phyloP scores from a whole-genome alignment of 345 rosid genomes.

The Citrus sp. region DNA sequence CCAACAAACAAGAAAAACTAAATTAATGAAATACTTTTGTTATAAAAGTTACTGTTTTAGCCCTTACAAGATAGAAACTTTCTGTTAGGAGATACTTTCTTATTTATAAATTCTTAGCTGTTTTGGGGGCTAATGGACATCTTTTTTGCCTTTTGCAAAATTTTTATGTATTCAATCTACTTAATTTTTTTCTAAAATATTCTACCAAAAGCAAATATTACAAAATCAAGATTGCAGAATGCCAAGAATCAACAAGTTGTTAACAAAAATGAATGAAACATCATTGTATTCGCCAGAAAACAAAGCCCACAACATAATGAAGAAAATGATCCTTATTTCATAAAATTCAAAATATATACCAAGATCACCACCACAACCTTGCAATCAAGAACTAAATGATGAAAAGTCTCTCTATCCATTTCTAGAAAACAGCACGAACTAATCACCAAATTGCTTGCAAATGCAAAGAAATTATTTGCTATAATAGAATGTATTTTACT shows the following conservation, averaged over 20 bases:
- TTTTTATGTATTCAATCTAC: too few relatives aligned
- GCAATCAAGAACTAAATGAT: neutral
- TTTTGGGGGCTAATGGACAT: too few relatives aligned
- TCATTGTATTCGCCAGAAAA: neutral
- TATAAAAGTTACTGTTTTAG: neutral
- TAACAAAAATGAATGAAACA: neutral
- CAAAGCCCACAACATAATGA: neutral
- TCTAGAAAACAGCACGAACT: neutral
- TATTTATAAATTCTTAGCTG: too few relatives aligned
- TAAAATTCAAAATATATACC: neutral
- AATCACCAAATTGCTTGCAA: constrained; percentile 1
- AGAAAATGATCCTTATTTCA: neutral
- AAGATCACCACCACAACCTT: neutral
- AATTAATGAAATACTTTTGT: neutral
- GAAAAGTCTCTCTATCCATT: neutral
- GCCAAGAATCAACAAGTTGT: neutral
- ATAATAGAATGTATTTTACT: neutral
- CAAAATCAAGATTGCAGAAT: neutral
- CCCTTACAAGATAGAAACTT: too few relatives aligned
- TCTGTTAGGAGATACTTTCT: too few relatives aligned
- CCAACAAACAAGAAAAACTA: neutral
- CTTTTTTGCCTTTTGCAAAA: too few relatives aligned
- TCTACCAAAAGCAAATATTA: neutral
- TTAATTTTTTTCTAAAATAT: too few relatives aligned
- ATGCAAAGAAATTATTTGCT: neutral